phyloP scores from a whole-genome alignment of 768 basidiomycete genomes.

The Mycena haematopus region DNA sequence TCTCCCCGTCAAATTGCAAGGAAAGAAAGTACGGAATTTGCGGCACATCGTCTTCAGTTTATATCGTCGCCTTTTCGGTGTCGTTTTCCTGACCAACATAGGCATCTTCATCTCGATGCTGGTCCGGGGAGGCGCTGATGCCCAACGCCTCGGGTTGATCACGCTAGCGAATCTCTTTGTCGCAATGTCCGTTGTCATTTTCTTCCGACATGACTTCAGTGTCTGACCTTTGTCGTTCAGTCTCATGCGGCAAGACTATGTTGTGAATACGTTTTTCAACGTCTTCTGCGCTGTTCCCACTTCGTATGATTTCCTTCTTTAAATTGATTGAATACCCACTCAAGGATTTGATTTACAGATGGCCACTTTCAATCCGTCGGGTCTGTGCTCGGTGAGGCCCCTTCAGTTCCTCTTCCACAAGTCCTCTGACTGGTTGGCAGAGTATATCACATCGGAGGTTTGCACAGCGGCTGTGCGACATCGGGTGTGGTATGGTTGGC shows the following conservation, averaged over 20 bases:
- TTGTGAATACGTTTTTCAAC: constrained; percentile 64
- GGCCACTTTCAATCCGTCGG: constrained; percentile 61
- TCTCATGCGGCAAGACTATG: constrained; percentile 61
- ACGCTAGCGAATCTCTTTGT: constrained; percentile 56
- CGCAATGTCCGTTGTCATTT: constrained; percentile 37
- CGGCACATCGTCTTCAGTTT: constrained; percentile 62
- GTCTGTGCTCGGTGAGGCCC: constrained; percentile 46
- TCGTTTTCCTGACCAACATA: constrained; percentile 64
- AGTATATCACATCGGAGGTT: constrained; percentile 65
- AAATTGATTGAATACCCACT: neutral
- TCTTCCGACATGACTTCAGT: too few species aligned
- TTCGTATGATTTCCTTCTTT: constrained; percentile 44
- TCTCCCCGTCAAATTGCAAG: constrained; percentile 57
- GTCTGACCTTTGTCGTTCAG: neutral
- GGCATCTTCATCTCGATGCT: constrained; percentile 53
- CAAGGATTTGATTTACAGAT: constrained; percentile 40
- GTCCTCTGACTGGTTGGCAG: constrained; percentile 24
- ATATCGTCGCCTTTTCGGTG: constrained; percentile 64
- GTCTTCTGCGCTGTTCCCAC: constrained; percentile 55
- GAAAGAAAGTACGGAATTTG: constrained; percentile 55
- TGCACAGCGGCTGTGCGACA: constrained; percentile 64
- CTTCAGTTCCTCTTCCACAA: neutral
- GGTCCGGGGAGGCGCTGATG: constrained; percentile 40
- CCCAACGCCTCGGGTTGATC: constrained; percentile 46
- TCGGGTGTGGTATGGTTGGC: constrained; percentile 61